Conservation (phyloP, 192 early-diverging fungal genomes). For the Coemansia asiatica region DNA sequence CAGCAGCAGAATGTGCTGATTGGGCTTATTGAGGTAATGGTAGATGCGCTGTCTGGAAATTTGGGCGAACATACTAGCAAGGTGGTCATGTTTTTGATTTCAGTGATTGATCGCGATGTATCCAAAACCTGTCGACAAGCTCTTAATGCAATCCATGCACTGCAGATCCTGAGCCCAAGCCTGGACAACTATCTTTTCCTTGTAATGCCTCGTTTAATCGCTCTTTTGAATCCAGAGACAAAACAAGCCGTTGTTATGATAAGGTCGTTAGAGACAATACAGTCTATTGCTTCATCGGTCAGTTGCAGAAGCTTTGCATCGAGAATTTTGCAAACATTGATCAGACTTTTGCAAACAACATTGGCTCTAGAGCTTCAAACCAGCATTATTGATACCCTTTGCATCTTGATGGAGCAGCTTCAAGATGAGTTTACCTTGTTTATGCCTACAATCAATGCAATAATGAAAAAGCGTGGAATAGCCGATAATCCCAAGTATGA, state of each 20-base stretch:
- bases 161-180: constrained; percentile 80
- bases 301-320: constrained; percentile 84
- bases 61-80: constrained; percentile 81
- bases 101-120: constrained; percentile 78
- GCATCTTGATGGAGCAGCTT: constrained; percentile 79
- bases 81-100: constrained; percentile 79
- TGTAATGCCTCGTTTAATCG: constrained; percentile 80
- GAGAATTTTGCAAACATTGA: constrained; percentile 80
- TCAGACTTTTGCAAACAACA: constrained; percentile 66
- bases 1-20: constrained; percentile 75
- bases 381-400: constrained; percentile 78
- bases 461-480: constrained; percentile 65
- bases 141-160: constrained; percentile 71
- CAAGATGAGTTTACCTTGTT: constrained; percentile 84
- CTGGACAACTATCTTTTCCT: constrained; percentile 92
- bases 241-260: constrained; percentile 62
- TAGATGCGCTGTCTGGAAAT: constrained; percentile 81
- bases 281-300: constrained; percentile 71
- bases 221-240: constrained; percentile 73
- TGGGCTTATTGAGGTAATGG: constrained; percentile 82
- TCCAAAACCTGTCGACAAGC: constrained; percentile 67
- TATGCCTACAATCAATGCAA: constrained; percentile 83
- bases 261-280: constrained; percentile 69
- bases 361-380: constrained; percentile 57
- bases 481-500: constrained; percentile 70